phyloP scores from a whole-genome alignment of 2,329 filamentous ascomycete genomes.

The Ceratocystiopsis sp. region DNA sequence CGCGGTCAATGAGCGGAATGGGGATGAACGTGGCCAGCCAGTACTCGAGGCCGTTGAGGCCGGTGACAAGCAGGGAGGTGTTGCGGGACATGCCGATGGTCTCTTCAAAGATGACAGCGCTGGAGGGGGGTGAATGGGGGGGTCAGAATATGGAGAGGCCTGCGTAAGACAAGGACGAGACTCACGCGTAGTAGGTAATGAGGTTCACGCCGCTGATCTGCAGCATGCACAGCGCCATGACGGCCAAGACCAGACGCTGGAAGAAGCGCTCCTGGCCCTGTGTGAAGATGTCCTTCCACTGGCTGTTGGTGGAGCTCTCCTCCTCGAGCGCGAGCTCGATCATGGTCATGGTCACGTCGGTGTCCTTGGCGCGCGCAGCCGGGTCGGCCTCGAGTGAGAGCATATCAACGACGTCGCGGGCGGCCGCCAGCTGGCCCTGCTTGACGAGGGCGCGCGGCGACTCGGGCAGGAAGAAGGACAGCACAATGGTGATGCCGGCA shows the following conservation, averaged over 20 bases:
- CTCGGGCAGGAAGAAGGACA: constrained; percentile 36
- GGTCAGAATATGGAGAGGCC: background rate
- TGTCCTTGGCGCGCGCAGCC: constrained; percentile 9
- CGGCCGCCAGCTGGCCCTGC: constrained; percentile 26
- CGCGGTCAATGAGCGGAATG: constrained; percentile 9
- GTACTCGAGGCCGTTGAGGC: constrained; percentile 10
- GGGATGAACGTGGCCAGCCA: constrained; percentile 8
- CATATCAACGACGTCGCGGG: constrained; percentile 24
- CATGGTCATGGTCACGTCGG: constrained; percentile 7
- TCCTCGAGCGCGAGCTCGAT: constrained; percentile 9
- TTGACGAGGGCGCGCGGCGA: constrained; percentile 29
- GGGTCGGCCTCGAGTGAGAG: constrained; percentile 30
- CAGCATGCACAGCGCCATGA: constrained; percentile 20
- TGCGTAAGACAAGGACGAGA: too few relatives aligned
- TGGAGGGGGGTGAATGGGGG: background rate
- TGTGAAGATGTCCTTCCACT: constrained; percentile 3
- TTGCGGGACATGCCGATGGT: constrained; percentile 8
- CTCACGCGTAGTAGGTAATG: constrained; percentile 9
- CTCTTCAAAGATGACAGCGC: constrained; percentile 9
- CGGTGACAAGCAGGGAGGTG: constrained; percentile 9
- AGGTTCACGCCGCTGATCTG: constrained; percentile 19
- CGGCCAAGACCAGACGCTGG: constrained; percentile 11
- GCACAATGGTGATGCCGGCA: constrained; percentile 36
- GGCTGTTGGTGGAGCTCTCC: constrained; percentile 4
- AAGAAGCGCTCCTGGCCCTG: constrained; percentile 5